Conservation (phyloP, 768 basidiomycete genomes). For the Boletus rubescentipes region DNA sequence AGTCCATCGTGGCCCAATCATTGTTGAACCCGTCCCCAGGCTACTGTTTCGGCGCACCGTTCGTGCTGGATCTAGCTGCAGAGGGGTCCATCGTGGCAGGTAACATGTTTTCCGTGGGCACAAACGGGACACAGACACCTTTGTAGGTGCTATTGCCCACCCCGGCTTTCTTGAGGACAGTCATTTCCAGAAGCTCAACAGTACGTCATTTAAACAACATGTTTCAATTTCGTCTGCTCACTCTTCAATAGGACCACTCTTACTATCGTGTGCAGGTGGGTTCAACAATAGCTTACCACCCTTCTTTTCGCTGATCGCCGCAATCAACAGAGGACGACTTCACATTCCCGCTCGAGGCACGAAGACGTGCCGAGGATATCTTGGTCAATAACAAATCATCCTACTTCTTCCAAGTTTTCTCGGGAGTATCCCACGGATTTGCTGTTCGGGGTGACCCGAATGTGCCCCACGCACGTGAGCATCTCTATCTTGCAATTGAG, state of each 20-base stretch:
- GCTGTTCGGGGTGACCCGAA: slow-evolving; percentile 24
- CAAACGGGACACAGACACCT: not conserved
- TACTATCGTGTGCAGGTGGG: slow-evolving; percentile 29
- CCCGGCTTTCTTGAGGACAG: slow-evolving; percentile 51
- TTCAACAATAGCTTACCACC: not conserved
- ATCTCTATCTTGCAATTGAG: not conserved
- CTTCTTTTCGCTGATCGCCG: not conserved
- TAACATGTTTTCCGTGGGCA: slow-evolving; percentile 17
- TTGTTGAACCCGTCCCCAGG: slow-evolving; percentile 31
- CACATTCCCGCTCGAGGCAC: slow-evolving; percentile 50
- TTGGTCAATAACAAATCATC: slow-evolving; percentile 45
- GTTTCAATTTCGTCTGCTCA: not conserved
- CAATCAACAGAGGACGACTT: slow-evolving; percentile 44
- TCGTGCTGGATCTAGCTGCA: slow-evolving; percentile 44
- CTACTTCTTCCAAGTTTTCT: slow-evolving; percentile 59
- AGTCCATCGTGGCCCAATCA: not conserved
- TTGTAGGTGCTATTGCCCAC: slow-evolving; percentile 50
- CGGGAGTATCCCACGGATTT: slow-evolving; percentile 36
- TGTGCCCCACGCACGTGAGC: slow-evolving; percentile 19
- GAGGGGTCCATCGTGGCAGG: slow-evolving; percentile 46
- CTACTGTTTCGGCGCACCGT: slow-evolving; percentile 58
- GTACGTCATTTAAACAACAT: slow-evolving; percentile 33
- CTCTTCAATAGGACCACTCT: slow-evolving; percentile 17
- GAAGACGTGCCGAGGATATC: slow-evolving; percentile 56
- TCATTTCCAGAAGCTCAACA: slow-evolving; percentile 49